Base-by-base conservation (phyloP, 1,284 basidiomycete species). In the Hemileia vastatrix region DNA sequence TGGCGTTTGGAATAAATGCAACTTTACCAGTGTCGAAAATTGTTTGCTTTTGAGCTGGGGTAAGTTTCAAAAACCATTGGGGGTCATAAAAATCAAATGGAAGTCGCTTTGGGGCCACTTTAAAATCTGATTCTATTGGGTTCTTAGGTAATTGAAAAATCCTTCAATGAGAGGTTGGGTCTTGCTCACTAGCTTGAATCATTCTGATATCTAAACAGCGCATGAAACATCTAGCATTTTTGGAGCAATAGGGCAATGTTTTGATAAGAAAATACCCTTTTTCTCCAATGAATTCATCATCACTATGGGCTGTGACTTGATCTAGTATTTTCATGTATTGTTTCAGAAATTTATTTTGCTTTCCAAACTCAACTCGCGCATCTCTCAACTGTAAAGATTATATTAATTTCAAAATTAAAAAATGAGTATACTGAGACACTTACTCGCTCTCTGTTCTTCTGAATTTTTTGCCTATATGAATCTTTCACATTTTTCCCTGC, bases 31-130 rank as follows among this genome's bases (percentile, higher is more conserved):
- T 11, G 32, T 59, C 23, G 32, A 23, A 33, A 11, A 51, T 59
- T 11, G 33, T 13, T 11, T 24, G 21, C 24, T 51, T 3, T 13
- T 59, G 49, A n/a, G 48, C 27, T 23, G 32, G 48, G 4, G 13
- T 1, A 2, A 59, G 31, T 1, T 52, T 4, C 2, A 43, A 18
- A 49, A 36, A 59, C 57, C 57, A 59, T 2, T 9, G 50, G 1
- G 32, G 48, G 33, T 43, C 13, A n/a, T 59, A 59, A 40, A 59
- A 59, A 19, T 59, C 31, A 27, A 59, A 51, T 5, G 57, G 57
- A n/a, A 59, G 24, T 13, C 49, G 33, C 13, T 40, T 52, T 44
- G 57, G 57, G 13, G 57, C 49, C 6, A n/a, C 6, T 3, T 21
- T 59, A 33, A 15, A 59, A 23, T 6, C 31, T 13, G 57, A 59